A percentile compares a stretch with the other conserved stretches of the same genome.
Conservation (phyloP, 495 filamentous ascomycete species). For the Collariella sp. region DNA sequence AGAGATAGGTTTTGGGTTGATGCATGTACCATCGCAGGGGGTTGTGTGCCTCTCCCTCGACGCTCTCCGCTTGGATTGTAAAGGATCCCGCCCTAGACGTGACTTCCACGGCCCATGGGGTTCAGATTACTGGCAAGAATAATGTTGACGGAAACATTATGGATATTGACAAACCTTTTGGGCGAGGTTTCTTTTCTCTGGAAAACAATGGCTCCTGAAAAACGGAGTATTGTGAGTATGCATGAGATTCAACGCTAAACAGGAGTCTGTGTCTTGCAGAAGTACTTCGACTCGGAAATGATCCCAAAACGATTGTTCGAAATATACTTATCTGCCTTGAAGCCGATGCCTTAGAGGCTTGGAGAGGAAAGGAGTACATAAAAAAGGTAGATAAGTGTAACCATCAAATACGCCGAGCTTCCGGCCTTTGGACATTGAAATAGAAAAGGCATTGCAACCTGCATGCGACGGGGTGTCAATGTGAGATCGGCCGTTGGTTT, state of each 20-base stretch:
- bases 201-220: no score
- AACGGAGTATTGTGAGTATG: neutral
- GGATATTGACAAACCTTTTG: neutral
- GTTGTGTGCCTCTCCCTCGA: slow-evolving; percentile 1
- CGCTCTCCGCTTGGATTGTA: neutral
- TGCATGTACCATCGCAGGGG: neutral
- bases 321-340: no score
- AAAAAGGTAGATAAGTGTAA: no score
- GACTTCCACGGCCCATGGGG: neutral
- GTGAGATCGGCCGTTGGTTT: no score
- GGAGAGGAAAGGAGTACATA: no score
- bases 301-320: no score
- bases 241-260: neutral
- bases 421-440: no score
- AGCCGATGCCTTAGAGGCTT: no score
- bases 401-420: no score
- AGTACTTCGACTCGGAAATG: no score
- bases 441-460: no score
- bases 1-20: neutral
- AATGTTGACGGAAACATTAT: neutral
- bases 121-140: neutral
- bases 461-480: no score
- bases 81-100: neutral
- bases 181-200: neutral
- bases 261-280: neutral